These are phyloP conservation scores for Mycena alexandri DNA, from an alignment of 768 basidiomycete genomes.

Conservation along the genomic window DNA sequence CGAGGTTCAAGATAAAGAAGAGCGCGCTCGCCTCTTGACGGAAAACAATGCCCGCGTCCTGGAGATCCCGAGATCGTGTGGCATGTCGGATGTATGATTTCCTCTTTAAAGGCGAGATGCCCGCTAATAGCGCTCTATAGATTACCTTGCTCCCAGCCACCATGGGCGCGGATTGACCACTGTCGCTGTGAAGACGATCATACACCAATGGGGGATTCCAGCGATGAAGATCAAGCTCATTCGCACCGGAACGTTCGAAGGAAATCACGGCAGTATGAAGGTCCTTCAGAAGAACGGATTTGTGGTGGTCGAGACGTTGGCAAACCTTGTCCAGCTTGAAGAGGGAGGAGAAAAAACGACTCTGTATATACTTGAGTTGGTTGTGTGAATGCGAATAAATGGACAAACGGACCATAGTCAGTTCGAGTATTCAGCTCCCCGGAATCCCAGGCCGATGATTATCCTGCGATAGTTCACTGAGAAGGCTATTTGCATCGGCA, in stretches of 20 bases:
- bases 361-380: not conserved
- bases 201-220: slow-evolving; percentile 61
- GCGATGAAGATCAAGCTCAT: slow-evolving; percentile 58
- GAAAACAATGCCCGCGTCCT: slow-evolving; percentile 52
- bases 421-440: too few relatives aligned
- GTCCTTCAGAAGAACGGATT: slow-evolving; percentile 35
- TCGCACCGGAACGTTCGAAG: slow-evolving; percentile 45
- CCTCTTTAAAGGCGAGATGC: not conserved
- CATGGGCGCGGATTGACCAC: slow-evolving; percentile 70
- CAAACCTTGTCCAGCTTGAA: slow-evolving; percentile 16
- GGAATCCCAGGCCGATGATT: too few relatives aligned
- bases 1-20: slow-evolving; percentile 47
- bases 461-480: too few relatives aligned
- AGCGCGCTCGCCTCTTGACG: slow-evolving; percentile 46
- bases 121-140: slow-evolving; percentile 44
- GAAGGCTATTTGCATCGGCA: too few relatives aligned
- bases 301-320: slow-evolving; percentile 13
- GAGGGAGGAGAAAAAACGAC: slow-evolving; percentile 4
- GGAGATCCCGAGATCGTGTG: slow-evolving; percentile 66
- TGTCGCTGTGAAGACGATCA: slow-evolving; percentile 55
- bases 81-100: slow-evolving; percentile 62
- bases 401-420: too few relatives aligned
- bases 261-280: slow-evolving; percentile 32
- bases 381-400: too few relatives aligned
- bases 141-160: slow-evolving; percentile 63